Conservation (phyloP, 1,284 basidiomycete genomes). For the Sanghuangporus baumii region DNA sequence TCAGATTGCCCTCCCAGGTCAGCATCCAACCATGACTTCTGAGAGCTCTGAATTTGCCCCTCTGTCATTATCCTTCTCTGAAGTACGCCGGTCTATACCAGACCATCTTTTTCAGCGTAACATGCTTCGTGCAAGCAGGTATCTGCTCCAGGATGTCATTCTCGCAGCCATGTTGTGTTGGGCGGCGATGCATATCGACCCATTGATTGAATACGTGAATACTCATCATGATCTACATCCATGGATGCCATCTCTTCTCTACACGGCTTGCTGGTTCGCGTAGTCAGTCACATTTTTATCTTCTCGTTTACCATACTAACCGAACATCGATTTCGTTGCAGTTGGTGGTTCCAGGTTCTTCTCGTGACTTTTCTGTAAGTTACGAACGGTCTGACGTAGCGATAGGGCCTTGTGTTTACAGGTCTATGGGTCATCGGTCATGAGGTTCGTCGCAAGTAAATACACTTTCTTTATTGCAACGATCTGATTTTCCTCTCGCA, state of each 20-base stretch:
- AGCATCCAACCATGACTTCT: background rate
- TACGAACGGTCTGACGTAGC: constrained; percentile 26
- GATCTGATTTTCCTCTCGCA: background rate
- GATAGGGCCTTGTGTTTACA: constrained; percentile 9
- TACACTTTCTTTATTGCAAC: background rate
- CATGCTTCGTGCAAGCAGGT: constrained; percentile 32
- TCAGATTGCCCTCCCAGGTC: too few relatives aligned
- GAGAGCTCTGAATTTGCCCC: constrained; percentile 33
- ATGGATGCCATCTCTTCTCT: background rate
- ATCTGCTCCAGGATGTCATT: constrained; percentile 41
- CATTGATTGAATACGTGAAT: constrained; percentile 27
- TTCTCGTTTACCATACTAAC: constrained; percentile 20
- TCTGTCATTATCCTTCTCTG: constrained; percentile 41
- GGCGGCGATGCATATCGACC: constrained; percentile 42
- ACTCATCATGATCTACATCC: background rate
- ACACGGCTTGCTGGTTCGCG: background rate
- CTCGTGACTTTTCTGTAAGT: constrained; percentile 29
- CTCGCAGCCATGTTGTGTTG: constrained; percentile 42
- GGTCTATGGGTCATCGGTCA: constrained; percentile 9
- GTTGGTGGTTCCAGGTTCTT: constrained; percentile 33
- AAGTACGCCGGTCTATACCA: constrained; percentile 51
- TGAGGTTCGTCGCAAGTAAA: background rate
- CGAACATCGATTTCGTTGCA: constrained; percentile 28
- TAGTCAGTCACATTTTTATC: background rate
- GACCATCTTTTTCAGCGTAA: constrained; percentile 38